Conservation (phyloP, 805 yeast species). For the Sugiyamaella valdiviana region DNA sequence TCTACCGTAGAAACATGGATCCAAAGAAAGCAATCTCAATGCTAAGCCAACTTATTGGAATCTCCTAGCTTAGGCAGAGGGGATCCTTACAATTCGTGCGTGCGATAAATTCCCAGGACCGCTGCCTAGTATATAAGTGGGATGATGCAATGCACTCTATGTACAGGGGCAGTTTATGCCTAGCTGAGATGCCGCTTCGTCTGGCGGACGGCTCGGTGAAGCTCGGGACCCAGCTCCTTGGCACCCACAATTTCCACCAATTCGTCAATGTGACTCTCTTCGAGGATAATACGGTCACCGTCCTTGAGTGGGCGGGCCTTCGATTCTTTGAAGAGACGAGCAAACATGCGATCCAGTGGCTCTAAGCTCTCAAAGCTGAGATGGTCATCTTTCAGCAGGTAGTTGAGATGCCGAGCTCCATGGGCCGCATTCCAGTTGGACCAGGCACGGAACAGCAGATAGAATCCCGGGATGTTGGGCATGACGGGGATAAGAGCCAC, state of each 20-base stretch:
- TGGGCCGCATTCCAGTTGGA: conserved; percentile 74
- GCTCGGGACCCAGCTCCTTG: conserved; percentile 23
- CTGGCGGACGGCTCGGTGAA: conserved; percentile 25
- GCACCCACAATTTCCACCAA: conserved; percentile 41
- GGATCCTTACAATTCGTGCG: too few species aligned
- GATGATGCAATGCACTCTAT: not conserved
- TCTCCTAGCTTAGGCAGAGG: too few species aligned
- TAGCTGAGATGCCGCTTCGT: conserved; percentile 8
- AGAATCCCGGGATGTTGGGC: conserved; percentile 91
- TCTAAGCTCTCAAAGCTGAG: conserved; percentile 24
- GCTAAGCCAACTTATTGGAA: too few species aligned
- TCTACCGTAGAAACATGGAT: too few species aligned
- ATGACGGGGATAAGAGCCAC: conserved; percentile 74
- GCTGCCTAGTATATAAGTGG: too few species aligned
- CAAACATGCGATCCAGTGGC: conserved; percentile 19
- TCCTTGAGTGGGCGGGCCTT: not conserved
- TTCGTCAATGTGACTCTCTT: conserved; percentile 41
- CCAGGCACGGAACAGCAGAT: conserved; percentile 70
- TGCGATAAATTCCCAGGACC: too few species aligned
- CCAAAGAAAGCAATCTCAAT: too few species aligned
- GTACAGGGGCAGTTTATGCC: not conserved
- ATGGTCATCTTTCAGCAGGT: conserved; percentile 44
- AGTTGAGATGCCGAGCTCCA: conserved; percentile 65
- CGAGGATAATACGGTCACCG: conserved; percentile 31
- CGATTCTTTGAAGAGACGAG: not conserved